A percentile compares a stretch with the other conserved stretches of the same genome.
These are phyloP conservation scores for Golubevia pallescens DNA, from an alignment of 1,284 basidiomycete species.

Conservation along the genomic window DNA sequence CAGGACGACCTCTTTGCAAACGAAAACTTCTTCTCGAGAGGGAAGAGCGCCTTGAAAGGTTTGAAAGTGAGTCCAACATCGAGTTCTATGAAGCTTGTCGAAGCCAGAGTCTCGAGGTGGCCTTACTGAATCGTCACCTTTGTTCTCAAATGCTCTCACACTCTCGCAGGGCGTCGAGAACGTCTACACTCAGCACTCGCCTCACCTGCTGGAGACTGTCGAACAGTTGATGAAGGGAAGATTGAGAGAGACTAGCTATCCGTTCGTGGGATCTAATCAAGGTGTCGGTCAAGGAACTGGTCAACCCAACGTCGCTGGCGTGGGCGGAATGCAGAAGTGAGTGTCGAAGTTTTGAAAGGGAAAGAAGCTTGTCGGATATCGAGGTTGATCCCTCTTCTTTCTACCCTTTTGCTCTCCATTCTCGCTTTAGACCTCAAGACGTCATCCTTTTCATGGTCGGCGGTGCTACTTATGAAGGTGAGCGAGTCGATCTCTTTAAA, in stretches of 20 bases:
- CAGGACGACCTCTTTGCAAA: slow-evolving; percentile 98
- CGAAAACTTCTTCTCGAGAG: slow-evolving; percentile 91
- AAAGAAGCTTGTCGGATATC: neutral
- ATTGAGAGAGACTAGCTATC: slow-evolving; percentile 85
- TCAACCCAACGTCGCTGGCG: neutral
- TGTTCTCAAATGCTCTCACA: too few relatives aligned
- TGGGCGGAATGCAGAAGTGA: slow-evolving; percentile 7
- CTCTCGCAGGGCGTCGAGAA: slow-evolving; percentile 87
- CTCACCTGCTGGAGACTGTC: slow-evolving; percentile 88
- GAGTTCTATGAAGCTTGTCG: too few relatives aligned
- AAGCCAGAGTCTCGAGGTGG: too few relatives aligned
- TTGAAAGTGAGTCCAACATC: slow-evolving; percentile 78
- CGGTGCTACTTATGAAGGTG: slow-evolving; percentile 55
- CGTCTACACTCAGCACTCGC: slow-evolving; percentile 96
- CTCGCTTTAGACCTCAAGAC: slow-evolving; percentile 37
- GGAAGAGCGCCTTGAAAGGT: slow-evolving; percentile 91
- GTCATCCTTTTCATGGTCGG: slow-evolving; percentile 62
- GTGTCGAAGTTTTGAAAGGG: slow-evolving; percentile 10
- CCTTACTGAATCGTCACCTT: neutral
- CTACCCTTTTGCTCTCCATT: neutral
- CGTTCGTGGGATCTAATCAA: slow-evolving; percentile 69
- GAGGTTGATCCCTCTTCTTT: slow-evolving; percentile 1
- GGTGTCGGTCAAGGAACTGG: neutral
- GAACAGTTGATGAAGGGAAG: slow-evolving; percentile 87
- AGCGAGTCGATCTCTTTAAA: neutral